phyloP scores from a whole-genome alignment of 2,329 filamentous ascomycete genomes.

The Penicillium brasilianum region DNA sequence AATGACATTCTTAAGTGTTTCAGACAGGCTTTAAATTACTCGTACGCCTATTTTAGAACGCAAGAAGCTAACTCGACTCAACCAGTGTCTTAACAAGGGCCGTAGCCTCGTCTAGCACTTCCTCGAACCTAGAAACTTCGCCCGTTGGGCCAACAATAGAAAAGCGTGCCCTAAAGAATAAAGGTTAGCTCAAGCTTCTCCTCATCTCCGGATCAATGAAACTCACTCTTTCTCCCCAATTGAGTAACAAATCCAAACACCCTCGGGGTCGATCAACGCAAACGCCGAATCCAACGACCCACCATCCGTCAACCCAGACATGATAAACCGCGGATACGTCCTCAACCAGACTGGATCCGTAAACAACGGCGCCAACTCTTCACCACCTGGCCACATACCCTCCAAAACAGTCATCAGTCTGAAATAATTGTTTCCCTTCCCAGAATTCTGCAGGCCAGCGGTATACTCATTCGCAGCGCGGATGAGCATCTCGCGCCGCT shows the following conservation, averaged over 20 bases:
- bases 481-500: slow-evolving; percentile 7
- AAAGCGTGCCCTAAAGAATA: slow-evolving; percentile 4
- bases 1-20: neutral
- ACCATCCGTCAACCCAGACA: slow-evolving; percentile 8
- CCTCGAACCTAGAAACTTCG: slow-evolving; percentile 5
- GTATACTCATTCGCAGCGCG: slow-evolving; percentile 7
- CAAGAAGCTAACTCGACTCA: neutral
- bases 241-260: slow-evolving; percentile 7
- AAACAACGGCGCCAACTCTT: slow-evolving; percentile 1
- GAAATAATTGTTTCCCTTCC: slow-evolving; percentile 8
- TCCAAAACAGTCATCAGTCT: slow-evolving; percentile 5
- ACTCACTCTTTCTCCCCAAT: slow-evolving; percentile 12
- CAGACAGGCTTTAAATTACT: neutral
- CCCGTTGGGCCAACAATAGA: slow-evolving; percentile 3
- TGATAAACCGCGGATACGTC: slow-evolving; percentile 6
- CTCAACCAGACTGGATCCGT: slow-evolving; percentile 7
- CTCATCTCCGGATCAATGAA: too few relatives aligned
- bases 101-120: slow-evolving; percentile 4
- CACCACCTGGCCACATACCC: neutral
- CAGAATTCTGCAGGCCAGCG: slow-evolving; percentile 2
- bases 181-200: neutral
- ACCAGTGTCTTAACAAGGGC: neutral
- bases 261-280: slow-evolving; percentile 9
- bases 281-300: slow-evolving; percentile 12
- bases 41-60: neutral